Evolutionary conservation across 805 yeast species (phyloP), one percentile per base, ranked within the genome.

Genomic region (Teunomyces funiuensis): DNA sequence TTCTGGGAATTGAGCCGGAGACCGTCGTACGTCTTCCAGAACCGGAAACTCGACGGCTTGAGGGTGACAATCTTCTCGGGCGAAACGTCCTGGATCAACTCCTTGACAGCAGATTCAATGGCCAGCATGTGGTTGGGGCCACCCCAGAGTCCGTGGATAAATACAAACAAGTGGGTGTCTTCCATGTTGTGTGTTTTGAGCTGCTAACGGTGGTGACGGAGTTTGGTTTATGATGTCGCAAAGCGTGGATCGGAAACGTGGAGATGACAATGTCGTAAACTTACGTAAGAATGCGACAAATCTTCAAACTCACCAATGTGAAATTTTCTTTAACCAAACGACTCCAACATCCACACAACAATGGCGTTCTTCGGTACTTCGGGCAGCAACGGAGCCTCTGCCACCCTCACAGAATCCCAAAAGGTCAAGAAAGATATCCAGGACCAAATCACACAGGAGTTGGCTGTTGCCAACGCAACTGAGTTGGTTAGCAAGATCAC

Each of bases 381-480:
- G 2, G 15, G 28, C 39, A 13, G 42, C 40, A 6, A 29, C 43
- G n/a, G 33, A 9, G 18, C 39, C 23, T 38, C 36, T 9, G 26
- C 26, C 13, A 6, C 29, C n/a, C 20, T 29, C 17, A 13, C 30
- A 9, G 41, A 60, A 30, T 52, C 74, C 5, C 68, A 71, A 39
- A 73, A 76, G 47, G 52, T 82, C 44, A 83, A 83, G 56, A 75
- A 77, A 19, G 78, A 82, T 55, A 65, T 88, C 41, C 84, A 86
- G 61, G 69, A 73, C 14, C 87, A 84, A 57, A 81, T 90, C 42
- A 73, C 83, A 30, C 85, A 81, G 60, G 97, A 90, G 58, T 71
- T 90, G 47, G 96, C 96, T 2, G 78, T 88, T n/a, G 93, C 90
- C 14, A 87, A 89, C 63, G 97, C 95, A 26, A 83, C 91, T 2